phyloP scores from a whole-genome alignment of 2,329 filamentous ascomycete genomes.

The Mycosphaerella arachidis region DNA sequence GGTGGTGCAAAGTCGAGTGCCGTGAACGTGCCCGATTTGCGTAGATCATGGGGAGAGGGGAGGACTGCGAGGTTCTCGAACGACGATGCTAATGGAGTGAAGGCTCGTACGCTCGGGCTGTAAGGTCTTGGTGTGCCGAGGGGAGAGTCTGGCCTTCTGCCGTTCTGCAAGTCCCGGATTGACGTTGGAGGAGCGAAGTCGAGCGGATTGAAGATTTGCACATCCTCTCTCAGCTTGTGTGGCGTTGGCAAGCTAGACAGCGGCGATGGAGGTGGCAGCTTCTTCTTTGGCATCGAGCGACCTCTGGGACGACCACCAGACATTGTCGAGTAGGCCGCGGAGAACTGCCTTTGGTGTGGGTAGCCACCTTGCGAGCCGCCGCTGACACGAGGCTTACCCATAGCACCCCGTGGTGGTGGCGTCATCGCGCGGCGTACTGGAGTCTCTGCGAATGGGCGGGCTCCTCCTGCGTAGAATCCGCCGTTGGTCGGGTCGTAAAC shows the following conservation, averaged over 20 bases:
- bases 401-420: conserved; percentile 62
- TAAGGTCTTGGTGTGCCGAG: conserved; percentile 61
- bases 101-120: conserved; percentile 65
- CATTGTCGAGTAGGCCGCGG: conserved; percentile 31
- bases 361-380: conserved; percentile 35
- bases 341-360: conserved; percentile 35
- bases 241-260: conserved; percentile 79
- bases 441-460: conserved; percentile 71
- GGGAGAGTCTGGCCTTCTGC: conserved; percentile 58
- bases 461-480: conserved; percentile 54
- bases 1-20: conserved; percentile 76
- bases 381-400: conserved; percentile 51
- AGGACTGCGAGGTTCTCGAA: conserved; percentile 83
- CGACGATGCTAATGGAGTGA: conserved; percentile 73
- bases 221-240: conserved; percentile 75
- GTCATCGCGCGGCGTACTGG: conserved; percentile 91
- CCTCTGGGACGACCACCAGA: conserved; percentile 27
- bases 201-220: conserved; percentile 60
- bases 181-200: conserved; percentile 79
- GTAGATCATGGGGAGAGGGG: conserved; percentile 79
- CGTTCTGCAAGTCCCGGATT: conserved; percentile 61
- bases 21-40: conserved; percentile 75
- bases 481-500: conserved; percentile 55
- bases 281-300: conserved; percentile 46
- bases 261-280: conserved; percentile 66